Evolutionary conservation across 768 basidiomycete species (phyloP).

Genomic region (Harrya chromipes): DNA sequence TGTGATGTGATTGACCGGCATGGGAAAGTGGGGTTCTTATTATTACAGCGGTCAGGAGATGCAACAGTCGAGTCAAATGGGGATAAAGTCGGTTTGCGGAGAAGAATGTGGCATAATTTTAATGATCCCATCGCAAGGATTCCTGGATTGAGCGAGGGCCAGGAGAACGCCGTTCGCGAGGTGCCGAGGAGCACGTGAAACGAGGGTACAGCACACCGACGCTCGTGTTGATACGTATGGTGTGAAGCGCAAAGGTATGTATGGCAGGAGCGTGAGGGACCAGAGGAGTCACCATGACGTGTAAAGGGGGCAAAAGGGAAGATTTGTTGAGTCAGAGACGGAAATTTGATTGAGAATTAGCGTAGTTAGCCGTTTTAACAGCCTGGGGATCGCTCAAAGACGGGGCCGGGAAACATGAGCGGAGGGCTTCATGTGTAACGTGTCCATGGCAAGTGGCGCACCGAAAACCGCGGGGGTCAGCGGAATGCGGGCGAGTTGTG

Average conservation of each 20-base stretch:
- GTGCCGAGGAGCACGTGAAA: slow-evolving; percentile 27
- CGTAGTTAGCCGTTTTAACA: slow-evolving; percentile 32
- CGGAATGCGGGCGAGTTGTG: background rate
- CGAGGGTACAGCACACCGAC: slow-evolving; percentile 3
- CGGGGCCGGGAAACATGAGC: slow-evolving; percentile 12
- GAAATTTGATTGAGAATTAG: slow-evolving; percentile 30
- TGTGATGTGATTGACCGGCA: slow-evolving; percentile 14
- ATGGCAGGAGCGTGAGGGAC: slow-evolving; percentile 3
- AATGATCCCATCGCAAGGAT: slow-evolving; percentile 10
- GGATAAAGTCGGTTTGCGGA: slow-evolving; percentile 13
- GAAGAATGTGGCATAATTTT: slow-evolving; percentile 12
- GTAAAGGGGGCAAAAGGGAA: slow-evolving; percentile 2
- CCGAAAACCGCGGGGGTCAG: background rate
- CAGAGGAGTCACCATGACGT: slow-evolving; percentile 19
- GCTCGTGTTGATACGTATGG: slow-evolving; percentile 1
- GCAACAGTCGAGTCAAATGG: slow-evolving; percentile 12
- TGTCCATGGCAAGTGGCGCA: background rate
- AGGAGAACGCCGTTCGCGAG: slow-evolving; percentile 17
- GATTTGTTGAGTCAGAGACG: slow-evolving; percentile 18
- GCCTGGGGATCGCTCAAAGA: slow-evolving; percentile 13
- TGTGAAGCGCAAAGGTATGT: slow-evolving; percentile 2
- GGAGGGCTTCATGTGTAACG: slow-evolving; percentile 1
- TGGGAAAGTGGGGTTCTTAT: slow-evolving; percentile 21
- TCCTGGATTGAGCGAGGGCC: slow-evolving; percentile 2
- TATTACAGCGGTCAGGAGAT: slow-evolving; percentile 13